Evolutionary conservation across 805 yeast genomes (phyloP), one percentile per base, ranked within the genome.

Genomic region (Teunomyces lycoperdinae): DNA sequence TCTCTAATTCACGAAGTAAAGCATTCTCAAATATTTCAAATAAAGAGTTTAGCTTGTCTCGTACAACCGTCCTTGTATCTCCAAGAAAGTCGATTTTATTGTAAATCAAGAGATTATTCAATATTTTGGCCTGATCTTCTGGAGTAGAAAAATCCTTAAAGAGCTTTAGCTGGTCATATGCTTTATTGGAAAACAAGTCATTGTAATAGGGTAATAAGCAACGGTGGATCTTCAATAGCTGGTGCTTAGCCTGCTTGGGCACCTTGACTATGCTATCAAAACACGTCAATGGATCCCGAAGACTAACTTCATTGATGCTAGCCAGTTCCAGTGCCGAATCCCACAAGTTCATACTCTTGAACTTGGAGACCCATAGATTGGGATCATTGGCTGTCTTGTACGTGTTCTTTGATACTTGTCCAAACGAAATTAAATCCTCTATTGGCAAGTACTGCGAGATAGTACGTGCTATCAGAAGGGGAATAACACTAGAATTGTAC

Each of bases 21-120:
- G 94, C 87, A 59, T 78, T 85, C 35, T 85, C 84, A 59, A 89
- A 87, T 14, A 87, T 70, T 57, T 85, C 92, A 33, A 81, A 62
- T 9, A 84, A 70, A 3, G 85, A 73, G 32, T 74, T 76, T 42
- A 85, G 64, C 50, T 80, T 76, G 56, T 60, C 73, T 55, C 60
- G 69, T 50, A 57, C 68, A 42, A 51, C 47, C 47, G 49, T 58
- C 55, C 66, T 56, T 11, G 63, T 58, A 38, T 51, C 68, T 56
- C 58, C 68, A 42, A 58, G 54, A 35, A 54, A 62, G 53, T 60
- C 77, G 9, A 70, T 58, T 34, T 56, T 57, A 24, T 76, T 70
- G 57, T 70, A 78, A 38, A 60, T 59, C 47, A 66, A 55, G 10
- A 80, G 62, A 45, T 74, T 73, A 14, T 62, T 59, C 31, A 80